These are phyloP conservation scores for Sicyos edulis DNA, from an alignment of 306 rosid species.

Conservation along the genomic window DNA sequence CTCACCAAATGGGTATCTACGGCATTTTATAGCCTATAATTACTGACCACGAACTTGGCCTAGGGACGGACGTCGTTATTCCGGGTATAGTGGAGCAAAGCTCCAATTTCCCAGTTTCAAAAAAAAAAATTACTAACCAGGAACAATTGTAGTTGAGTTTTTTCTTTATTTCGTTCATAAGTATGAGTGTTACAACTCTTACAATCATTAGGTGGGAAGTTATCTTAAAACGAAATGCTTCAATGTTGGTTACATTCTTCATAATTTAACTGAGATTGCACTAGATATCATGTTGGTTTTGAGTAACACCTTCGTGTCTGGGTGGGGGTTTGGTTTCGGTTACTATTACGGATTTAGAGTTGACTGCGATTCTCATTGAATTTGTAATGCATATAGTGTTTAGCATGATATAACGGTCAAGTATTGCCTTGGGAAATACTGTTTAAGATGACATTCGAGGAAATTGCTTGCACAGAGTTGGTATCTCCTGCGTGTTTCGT, in stretches of 20 bases:
- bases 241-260: neutral
- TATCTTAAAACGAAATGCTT: neutral
- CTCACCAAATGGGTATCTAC: neutral
- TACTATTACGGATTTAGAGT: neutral
- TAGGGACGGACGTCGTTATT: no score
- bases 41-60: neutral
- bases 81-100: no score
- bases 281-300: constrained; percentile 4
- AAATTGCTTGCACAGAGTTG: neutral
- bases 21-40: constrained; percentile 1
- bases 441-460: neutral
- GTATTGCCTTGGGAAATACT: neutral
- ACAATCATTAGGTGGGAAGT: neutral
- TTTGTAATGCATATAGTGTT: neutral
- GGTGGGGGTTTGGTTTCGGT: neutral
- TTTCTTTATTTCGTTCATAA: neutral
- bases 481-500: neutral
- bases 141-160: neutral
- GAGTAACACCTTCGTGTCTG: neutral
- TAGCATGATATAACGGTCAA: neutral
- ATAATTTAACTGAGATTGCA: constrained; percentile 10
- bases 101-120: no score
- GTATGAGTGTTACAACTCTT: neutral
- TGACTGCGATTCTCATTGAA: neutral
- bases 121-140: no score